phyloP scores from a whole-genome alignment of 2,329 filamentous ascomycete species.

The Chrysoporthe cubensis region DNA sequence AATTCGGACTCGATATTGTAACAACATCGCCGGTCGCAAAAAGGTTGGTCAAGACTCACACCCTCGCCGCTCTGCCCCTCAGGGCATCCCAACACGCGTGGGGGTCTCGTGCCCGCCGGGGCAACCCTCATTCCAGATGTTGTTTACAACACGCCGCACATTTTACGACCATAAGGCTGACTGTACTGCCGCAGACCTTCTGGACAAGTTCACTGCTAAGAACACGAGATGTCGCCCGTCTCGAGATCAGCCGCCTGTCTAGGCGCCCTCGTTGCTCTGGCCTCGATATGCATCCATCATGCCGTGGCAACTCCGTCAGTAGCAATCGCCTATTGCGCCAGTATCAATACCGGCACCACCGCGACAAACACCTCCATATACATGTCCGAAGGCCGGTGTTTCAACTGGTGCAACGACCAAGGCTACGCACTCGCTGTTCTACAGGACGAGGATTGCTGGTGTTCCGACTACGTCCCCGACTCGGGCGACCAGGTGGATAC shows the following conservation, averaged over 20 bases:
- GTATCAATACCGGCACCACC: conserved; percentile 49
- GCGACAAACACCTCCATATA: conserved; percentile 53
- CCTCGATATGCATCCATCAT: conserved; percentile 32
- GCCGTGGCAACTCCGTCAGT: conserved; percentile 37
- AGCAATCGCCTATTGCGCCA: conserved; percentile 49
- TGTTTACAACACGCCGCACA: neutral
- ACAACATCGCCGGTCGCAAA: neutral
- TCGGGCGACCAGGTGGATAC: conserved; percentile 44
- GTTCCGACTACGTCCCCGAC: conserved; percentile 69
- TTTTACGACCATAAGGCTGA: conserved; percentile 1
- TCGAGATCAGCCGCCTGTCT: conserved; percentile 17
- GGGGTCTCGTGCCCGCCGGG: neutral
- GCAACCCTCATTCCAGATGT: neutral
- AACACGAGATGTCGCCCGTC: conserved; percentile 1
- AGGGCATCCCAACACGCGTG: neutral
- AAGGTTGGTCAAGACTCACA: conserved; percentile 2
- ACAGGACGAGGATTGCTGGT: conserved; percentile 71
- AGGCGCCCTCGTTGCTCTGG: conserved; percentile 30
- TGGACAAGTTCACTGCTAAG: neutral
- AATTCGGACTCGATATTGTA: neutral
- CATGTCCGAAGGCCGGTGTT: conserved; percentile 74
- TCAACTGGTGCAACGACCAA: conserved; percentile 56
- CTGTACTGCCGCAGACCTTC: neutral
- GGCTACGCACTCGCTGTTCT: conserved; percentile 71
- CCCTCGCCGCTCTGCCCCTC: neutral